Base-by-base conservation (phyloP, 179 eudicot genomes). In the Sideroxylon spinosum region DNA sequence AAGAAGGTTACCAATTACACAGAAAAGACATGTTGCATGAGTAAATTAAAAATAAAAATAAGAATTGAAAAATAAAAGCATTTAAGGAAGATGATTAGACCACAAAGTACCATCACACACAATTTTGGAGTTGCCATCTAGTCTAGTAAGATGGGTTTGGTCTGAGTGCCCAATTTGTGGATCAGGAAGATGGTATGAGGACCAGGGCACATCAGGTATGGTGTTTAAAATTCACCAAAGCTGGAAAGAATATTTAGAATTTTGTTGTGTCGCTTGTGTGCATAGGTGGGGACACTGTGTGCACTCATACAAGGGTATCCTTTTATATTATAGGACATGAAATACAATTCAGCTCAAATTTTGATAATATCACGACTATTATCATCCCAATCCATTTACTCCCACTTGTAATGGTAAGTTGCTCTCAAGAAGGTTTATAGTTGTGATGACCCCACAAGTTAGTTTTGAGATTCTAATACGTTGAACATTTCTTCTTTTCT, bases 161-260 rank as follows among this genome's bases (percentile, higher is more conserved):
- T 23, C 13, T 49, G 59, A 71, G 37, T 70, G 74, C 74, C 74
- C 32, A 23, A 19, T 71, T 50, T 50, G 56, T 49, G 60, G 59
- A 71, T 23, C 20, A 4, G 53, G 73, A 69, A 69, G 56, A 2
- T 69, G 11, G 28, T 48, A n/a, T 13, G 53, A 46, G 17, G 23
- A 1, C 7, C 72, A 46, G 52, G 53, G 26, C 44, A 37, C n/a
- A 4, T 68, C 55, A 68, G 25, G 55, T 26, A 12, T 49, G 19
- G 19, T 6, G 17, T 68, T n/a, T 48, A 19, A 68, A 44, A 68
- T 68, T 68, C 25, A 68, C 26, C 17, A 37, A 37, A 3, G 44
- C 44, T 17, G 70, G 70, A 66, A 29, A 66, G 48, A 29, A 17
- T 16, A 17, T 37, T 37, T 37, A 37, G 44, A 37, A 37, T 37